Evolutionary conservation across 441 rosid species (phyloP).

Genomic region (Aleurites moluccanus): DNA sequence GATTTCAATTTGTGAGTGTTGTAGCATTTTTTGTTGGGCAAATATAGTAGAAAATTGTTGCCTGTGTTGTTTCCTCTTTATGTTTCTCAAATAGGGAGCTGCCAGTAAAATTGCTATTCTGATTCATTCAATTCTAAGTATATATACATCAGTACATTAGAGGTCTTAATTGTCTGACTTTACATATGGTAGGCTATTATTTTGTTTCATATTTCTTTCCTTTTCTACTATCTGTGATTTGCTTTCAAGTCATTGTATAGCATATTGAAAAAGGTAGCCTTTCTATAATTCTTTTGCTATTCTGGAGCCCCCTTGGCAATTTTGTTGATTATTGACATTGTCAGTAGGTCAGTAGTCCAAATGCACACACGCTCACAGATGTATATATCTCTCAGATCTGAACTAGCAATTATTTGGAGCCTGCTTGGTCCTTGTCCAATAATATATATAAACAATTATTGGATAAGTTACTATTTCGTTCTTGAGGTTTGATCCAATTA

Average conservation of each 20-base stretch:
- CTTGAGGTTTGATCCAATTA: too few relatives aligned
- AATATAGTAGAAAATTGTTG: neutral
- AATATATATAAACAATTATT: too few relatives aligned
- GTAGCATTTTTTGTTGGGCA: neutral
- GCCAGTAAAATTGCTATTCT: neutral
- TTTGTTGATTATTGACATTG: neutral
- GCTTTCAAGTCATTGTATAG: neutral
- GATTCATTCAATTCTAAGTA: neutral
- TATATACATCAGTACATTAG: neutral
- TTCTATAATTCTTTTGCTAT: neutral
- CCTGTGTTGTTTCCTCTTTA: neutral
- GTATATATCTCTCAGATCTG: neutral
- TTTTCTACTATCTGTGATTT: neutral
- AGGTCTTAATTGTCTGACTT: neutral
- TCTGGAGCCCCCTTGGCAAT: neutral
- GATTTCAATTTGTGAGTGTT: neutral
- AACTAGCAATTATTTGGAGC: neutral
- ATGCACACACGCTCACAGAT: too few relatives aligned
- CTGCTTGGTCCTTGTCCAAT: neutral
- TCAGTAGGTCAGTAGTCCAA: neutral
- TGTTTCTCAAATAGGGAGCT: too few relatives aligned
- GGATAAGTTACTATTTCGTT: too few relatives aligned
- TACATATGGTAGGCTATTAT: neutral
- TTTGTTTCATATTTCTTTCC: too few relatives aligned
- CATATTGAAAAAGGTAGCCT: neutral